Evolutionary conservation across 768 basidiomycete genomes (phyloP), one percentile per base, ranked within the genome.

Genomic region (Artomyces pyxidatus): DNA sequence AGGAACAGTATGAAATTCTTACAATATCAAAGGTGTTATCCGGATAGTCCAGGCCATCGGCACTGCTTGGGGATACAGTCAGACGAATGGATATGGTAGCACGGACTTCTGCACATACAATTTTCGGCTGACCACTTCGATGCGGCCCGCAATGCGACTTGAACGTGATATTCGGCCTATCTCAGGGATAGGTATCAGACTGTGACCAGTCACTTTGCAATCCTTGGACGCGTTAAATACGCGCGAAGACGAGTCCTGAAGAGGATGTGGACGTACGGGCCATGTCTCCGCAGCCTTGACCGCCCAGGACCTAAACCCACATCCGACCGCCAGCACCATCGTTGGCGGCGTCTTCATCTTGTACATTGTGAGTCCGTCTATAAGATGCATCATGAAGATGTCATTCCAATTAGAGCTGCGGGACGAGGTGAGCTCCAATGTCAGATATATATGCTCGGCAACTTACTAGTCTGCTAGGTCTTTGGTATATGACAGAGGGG

Each of bases 381-480:
- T 54, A 69, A 80, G 46, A 61, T 51, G 71, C 29, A 66, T 65
- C 54, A 82, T 64, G 62, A 85, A 83, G 73, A 84, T 74, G 49
- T 77, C 73, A 58, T 85, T 77, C 84, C 85, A 88, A 40, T 77
- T 77, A 54, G 86, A 81, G 54, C 85, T 88, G 50, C 23, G 27
- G 44, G 27, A 14, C 50, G 26, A 45, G 42, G 22, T 52, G 39
- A 53, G 53, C 49, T 41, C n/a, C 35, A 47, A 22, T n/a, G 9
- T 42, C 26, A 25, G 28, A 42, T 32, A 47, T 30, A 19, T 17
- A 4, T 21, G 21, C 42, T 42, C 48, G 14, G 21, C 30, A 26
- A 39, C 42, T 30, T 19, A 52, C 54, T 45, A 51, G 37, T 51
- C 52, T 26, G 32, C 38, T 10, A 53, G 30, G 3, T 40, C n/a